phyloP scores from a whole-genome alignment of 1,284 basidiomycete species.

The Meira miltonrushii region DNA sequence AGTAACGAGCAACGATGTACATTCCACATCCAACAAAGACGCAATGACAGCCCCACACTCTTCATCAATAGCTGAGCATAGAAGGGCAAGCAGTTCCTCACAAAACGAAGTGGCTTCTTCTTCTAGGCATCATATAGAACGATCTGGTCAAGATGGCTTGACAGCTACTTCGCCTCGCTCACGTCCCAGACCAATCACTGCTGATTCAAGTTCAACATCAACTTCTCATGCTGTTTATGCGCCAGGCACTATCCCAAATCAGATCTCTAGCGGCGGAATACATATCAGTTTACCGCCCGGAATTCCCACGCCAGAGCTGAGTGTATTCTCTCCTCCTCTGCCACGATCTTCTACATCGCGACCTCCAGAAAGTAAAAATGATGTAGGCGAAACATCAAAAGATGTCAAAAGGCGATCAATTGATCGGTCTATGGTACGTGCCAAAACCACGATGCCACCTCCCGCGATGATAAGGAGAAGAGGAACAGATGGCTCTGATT shows the following conservation, averaged over 20 bases:
- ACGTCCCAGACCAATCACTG: too few relatives aligned
- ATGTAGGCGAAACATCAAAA: conserved; percentile 7
- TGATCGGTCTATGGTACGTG: neutral
- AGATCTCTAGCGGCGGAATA: conserved; percentile 11
- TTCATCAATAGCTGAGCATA: too few relatives aligned
- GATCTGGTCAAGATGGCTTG: too few relatives aligned
- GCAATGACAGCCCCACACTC: too few relatives aligned
- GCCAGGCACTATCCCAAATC: conserved; percentile 6
- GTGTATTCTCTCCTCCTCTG: conserved; percentile 35
- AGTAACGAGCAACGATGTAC: too few relatives aligned
- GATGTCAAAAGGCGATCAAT: neutral
- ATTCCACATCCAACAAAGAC: too few relatives aligned
- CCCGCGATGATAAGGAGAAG: neutral
- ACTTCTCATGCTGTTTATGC: conserved; percentile 16
- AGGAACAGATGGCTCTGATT: too few relatives aligned
- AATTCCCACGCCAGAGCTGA: conserved; percentile 30
- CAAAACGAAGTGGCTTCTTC: too few relatives aligned
- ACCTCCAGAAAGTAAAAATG: neutral
- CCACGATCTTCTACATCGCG: conserved; percentile 13
- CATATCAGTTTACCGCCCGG: conserved; percentile 39
- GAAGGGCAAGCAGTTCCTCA: too few relatives aligned
- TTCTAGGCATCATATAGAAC: too few relatives aligned
- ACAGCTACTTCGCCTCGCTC: too few relatives aligned
- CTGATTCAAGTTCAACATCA: neutral
- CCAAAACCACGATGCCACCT: neutral